phyloP scores from a whole-genome alignment of 768 basidiomycete species.

The Bullera alba region DNA sequence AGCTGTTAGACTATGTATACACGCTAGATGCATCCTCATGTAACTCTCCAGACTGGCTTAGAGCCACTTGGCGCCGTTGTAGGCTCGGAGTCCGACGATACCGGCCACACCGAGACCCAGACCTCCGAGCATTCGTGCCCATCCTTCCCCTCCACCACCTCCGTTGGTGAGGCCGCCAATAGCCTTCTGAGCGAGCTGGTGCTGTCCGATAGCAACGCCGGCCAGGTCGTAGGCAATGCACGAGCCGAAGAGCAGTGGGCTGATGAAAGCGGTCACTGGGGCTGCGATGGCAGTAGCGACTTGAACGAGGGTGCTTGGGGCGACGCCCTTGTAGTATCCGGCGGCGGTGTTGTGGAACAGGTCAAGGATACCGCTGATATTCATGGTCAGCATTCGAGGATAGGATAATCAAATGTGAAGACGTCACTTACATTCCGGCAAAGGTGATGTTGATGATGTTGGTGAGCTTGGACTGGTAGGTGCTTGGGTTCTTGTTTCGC shows the following conservation, averaged over 20 bases:
- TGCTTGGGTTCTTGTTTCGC: conserved; percentile 20
- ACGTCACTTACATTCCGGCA: conserved; percentile 33
- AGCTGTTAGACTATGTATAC: neutral
- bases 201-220: conserved; percentile 36
- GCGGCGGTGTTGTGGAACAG: conserved; percentile 39
- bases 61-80: conserved; percentile 24
- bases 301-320: conserved; percentile 31
- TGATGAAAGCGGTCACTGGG: conserved; percentile 26
- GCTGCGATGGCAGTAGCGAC: conserved; percentile 23
- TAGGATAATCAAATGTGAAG: neutral
- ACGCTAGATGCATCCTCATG: neutral
- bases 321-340: conserved; percentile 29
- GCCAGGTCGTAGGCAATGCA: conserved; percentile 34
- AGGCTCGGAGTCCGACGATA: conserved; percentile 25
- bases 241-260: conserved; percentile 28
- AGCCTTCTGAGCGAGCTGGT: conserved; percentile 27
- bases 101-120: conserved; percentile 23
- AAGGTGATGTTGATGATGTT: conserved; percentile 39
- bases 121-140: conserved; percentile 32
- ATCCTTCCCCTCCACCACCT: conserved; percentile 36
- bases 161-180: conserved; percentile 16
- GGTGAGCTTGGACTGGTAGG: conserved; percentile 36
- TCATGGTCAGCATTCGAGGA: neutral
- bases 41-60: too few relatives aligned
- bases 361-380: conserved; percentile 25